Conservation (phyloP, 495 filamentous ascomycete species). For the Evernia prunastri region DNA sequence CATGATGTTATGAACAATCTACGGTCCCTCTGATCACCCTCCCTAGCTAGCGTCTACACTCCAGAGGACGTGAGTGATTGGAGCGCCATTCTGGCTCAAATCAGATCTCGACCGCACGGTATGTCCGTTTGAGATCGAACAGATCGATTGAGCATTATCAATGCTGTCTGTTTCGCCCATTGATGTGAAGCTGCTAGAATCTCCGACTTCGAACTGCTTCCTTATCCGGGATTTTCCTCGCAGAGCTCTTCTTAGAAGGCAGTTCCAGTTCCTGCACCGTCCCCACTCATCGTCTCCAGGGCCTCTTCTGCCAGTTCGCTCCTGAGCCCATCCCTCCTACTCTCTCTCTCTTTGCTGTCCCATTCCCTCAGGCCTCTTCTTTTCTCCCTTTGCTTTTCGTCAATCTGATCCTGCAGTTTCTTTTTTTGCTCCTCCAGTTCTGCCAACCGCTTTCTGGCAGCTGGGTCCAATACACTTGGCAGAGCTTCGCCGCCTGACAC, state of each 20-base stretch:
- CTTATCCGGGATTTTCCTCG: neutral
- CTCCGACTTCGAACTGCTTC: neutral
- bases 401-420: constrained; percentile 47
- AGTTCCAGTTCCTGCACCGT: constrained; percentile 42
- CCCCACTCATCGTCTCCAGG: constrained; percentile 50
- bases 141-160: neutral
- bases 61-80: neutral
- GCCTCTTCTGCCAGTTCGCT: constrained; percentile 58
- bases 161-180: neutral
- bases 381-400: constrained; percentile 50
- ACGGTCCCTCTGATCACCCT: neutral
- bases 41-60: neutral
- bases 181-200: neutral
- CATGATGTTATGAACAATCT: neutral
- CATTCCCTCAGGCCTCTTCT: constrained; percentile 50
- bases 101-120: neutral
- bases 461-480: constrained; percentile 35
- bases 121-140: neutral
- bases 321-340: constrained; percentile 50
- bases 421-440: constrained; percentile 51
- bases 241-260: constrained; percentile 33
- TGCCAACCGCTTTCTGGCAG: constrained; percentile 41
- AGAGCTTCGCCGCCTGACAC: constrained; percentile 46
- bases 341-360: constrained; percentile 54
- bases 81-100: neutral